A percentile compares a stretch with the other conserved stretches of the same genome.
Evolutionary conservation across 495 filamentous ascomycete genomes (phyloP).

Genomic region (Penicillium atrosanguineum): DNA sequence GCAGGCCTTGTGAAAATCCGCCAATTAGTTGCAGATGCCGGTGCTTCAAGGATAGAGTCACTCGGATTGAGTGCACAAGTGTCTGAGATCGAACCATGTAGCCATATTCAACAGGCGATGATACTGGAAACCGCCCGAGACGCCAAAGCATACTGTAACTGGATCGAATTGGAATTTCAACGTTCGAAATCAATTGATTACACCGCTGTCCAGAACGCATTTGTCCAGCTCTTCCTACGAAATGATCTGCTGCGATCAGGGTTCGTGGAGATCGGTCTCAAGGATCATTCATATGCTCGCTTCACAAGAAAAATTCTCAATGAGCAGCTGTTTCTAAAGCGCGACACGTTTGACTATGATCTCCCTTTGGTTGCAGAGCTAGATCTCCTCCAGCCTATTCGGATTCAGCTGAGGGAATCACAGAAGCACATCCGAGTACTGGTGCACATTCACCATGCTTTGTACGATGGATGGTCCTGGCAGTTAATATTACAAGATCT

Average conservation of each 20-base stretch:
- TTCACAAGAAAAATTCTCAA: conserved; percentile 56
- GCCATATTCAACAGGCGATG: conserved; percentile 74
- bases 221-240: conserved; percentile 45
- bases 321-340: conserved; percentile 40
- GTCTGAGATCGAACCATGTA: conserved; percentile 57
- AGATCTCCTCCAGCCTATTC: conserved; percentile 57
- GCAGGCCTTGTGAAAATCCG: conserved; percentile 14
- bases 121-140: conserved; percentile 61
- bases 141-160: conserved; percentile 66
- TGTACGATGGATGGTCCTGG: conserved; percentile 85
- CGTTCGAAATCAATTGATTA: conserved; percentile 11
- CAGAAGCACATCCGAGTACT: conserved; percentile 32
- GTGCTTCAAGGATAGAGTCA: conserved; percentile 17
- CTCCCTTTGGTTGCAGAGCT: conserved; percentile 24
- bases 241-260: conserved; percentile 71
- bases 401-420: conserved; percentile 45
- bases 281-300: conserved; percentile 53
- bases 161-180: conserved; percentile 58
- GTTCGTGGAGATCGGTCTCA: conserved; percentile 51
- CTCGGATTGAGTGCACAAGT: conserved; percentile 34
- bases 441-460: conserved; percentile 64
- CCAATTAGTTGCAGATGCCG: conserved; percentile 25
- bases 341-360: conserved; percentile 26
- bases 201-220: conserved; percentile 37
- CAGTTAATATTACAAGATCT: conserved; percentile 70